Conservation (phyloP, 2,329 filamentous ascomycete species). For the Hypoxylon sp. region DNA sequence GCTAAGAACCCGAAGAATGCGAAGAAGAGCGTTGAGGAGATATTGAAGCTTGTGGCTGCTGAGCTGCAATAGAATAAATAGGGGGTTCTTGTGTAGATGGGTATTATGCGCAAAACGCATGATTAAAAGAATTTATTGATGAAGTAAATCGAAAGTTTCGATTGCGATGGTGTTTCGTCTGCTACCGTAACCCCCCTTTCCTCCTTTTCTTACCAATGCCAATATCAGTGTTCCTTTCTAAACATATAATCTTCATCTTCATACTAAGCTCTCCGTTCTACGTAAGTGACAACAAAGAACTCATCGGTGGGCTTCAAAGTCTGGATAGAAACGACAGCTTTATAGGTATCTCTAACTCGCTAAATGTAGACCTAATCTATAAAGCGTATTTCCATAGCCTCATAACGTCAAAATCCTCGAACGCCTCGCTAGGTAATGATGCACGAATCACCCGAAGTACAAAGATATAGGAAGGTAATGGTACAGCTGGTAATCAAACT, state of each 20-base stretch:
- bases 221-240: background rate
- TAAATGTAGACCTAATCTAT: background rate
- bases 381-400: background rate
- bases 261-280: background rate
- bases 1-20: constrained; percentile 90
- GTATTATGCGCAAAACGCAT: background rate
- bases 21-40: constrained; percentile 80
- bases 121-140: background rate
- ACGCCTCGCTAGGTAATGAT: background rate
- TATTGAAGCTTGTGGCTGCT: constrained; percentile 82
- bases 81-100: constrained; percentile 1
- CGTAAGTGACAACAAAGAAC: no score
- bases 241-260: background rate
- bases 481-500: constrained; percentile 57
- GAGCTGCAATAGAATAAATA: constrained; percentile 44
- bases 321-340: background rate
- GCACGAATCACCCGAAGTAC: constrained; percentile 41
- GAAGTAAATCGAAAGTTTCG: background rate
- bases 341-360: background rate
- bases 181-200: background rate
- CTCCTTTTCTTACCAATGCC: background rate
- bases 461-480: constrained; percentile 52
- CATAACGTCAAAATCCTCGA: background rate
- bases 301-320: background rate
- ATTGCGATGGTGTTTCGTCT: background rate